A percentile compares a stretch with the other conserved stretches of the same genome.
Evolutionary conservation across 1,139 yeast species (phyloP).

Genomic region (Pichia sp.): DNA sequence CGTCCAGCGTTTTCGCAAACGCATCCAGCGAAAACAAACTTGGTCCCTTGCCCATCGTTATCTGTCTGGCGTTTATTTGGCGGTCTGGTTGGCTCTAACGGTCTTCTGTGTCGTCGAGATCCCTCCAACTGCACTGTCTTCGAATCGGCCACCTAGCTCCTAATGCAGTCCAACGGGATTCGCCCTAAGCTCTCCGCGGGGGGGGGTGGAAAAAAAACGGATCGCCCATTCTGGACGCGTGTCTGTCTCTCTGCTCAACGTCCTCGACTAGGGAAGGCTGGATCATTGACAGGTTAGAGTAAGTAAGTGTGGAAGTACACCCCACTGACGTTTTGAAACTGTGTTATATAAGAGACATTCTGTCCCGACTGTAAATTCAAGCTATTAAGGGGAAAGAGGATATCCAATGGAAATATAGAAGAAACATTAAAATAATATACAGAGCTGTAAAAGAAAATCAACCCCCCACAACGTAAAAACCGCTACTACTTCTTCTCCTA

Average conservation of each 20-base stretch:
- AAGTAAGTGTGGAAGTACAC: too few relatives aligned
- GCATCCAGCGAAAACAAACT: constrained; percentile 73
- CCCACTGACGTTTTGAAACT: too few relatives aligned
- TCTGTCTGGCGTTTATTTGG: background rate
- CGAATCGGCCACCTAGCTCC: background rate
- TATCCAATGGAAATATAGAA: background rate
- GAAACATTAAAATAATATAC: background rate
- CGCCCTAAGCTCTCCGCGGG: background rate
- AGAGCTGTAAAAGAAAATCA: background rate
- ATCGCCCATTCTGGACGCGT: background rate
- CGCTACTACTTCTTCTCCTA: background rate
- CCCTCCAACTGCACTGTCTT: background rate
- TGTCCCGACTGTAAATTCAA: too few relatives aligned
- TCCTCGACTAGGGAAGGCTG: too few relatives aligned
- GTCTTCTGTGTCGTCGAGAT: background rate
- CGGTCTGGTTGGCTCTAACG: too few relatives aligned
- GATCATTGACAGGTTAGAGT: too few relatives aligned
- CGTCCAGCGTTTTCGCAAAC: constrained; percentile 91
- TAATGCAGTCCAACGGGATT: background rate
- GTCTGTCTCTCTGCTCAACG: too few relatives aligned
- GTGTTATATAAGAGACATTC: too few relatives aligned
- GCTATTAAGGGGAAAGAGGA: background rate
- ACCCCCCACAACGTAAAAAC: background rate
- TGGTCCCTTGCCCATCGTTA: constrained; percentile 37
- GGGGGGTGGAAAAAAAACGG: background rate